Evolutionary conservation across 305 asterid genomes (phyloP).

Genomic region (Lippia alba): DNA sequence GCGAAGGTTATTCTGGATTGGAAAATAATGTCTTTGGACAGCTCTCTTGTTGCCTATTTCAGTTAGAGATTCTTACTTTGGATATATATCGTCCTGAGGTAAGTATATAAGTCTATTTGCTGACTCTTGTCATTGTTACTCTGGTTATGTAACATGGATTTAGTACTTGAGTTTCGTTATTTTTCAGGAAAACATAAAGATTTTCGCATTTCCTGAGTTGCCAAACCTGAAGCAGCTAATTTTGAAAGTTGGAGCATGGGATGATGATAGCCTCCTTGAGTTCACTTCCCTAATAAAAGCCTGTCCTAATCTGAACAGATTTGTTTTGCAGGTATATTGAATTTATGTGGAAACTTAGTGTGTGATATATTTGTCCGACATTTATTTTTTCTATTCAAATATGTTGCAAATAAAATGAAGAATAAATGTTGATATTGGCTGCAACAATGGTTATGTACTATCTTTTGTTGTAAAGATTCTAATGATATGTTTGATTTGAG

Average conservation of each 20-base stretch:
- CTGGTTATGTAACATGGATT: slow-evolving; percentile 9
- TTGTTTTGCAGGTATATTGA: slow-evolving; percentile 53
- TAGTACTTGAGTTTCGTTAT: neutral
- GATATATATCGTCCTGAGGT: slow-evolving; percentile 59
- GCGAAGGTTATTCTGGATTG: slow-evolving; percentile 57
- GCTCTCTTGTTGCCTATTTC: slow-evolving; percentile 56
- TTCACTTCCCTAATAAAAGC: slow-evolving; percentile 48
- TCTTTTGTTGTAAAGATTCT: slow-evolving; percentile 7
- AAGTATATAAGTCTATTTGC: slow-evolving; percentile 17
- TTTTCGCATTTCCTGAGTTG: slow-evolving; percentile 47
- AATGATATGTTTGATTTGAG: neutral
- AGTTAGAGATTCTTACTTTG: slow-evolving; percentile 54
- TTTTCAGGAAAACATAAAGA: slow-evolving; percentile 48
- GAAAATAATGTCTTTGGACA: slow-evolving; percentile 53
- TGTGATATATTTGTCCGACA: neutral
- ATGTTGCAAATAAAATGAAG: too few species aligned
- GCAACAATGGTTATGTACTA: neutral
- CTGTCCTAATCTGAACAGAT: slow-evolving; percentile 57
- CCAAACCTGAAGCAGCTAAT: slow-evolving; percentile 60
- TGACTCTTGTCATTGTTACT: neutral
- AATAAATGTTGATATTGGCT: neutral
- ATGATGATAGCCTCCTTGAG: slow-evolving; percentile 61
- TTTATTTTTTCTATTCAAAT: too few species aligned
- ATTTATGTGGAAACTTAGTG: slow-evolving; percentile 15
- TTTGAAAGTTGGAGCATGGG: slow-evolving; percentile 60